Evolutionary conservation across 805 yeast species (phyloP).

Genomic region (Saccharomyces jurei): DNA sequence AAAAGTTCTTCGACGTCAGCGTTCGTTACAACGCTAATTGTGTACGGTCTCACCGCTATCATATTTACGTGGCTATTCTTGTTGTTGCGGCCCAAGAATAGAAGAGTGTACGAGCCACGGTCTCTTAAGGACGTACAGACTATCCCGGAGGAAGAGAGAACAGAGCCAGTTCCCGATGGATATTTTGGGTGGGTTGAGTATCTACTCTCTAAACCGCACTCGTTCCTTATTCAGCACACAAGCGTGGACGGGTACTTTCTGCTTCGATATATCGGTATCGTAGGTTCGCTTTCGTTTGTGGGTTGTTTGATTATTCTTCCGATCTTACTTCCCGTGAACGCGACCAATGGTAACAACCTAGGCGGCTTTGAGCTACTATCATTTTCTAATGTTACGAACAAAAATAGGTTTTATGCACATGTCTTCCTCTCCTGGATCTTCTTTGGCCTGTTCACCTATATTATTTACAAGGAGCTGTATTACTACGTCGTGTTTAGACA

Average conservation of each 20-base stretch:
- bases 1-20: conserved; percentile 59
- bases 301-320: conserved; percentile 58
- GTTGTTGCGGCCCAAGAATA: conserved; percentile 52
- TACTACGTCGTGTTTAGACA: conserved; percentile 68
- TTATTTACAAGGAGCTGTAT: conserved; percentile 66
- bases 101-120: conserved; percentile 77
- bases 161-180: conserved; percentile 59
- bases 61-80: conserved; percentile 56
- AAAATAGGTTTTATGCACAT: conserved; percentile 64
- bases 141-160: conserved; percentile 40
- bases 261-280: conserved; percentile 53
- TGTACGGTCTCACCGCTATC: conserved; percentile 53
- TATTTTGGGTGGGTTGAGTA: conserved; percentile 51
- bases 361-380: conserved; percentile 59
- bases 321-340: conserved; percentile 63
- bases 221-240: conserved; percentile 57
- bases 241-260: conserved; percentile 75
- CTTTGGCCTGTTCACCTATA: conserved; percentile 56
- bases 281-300: conserved; percentile 42
- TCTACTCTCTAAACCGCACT: conserved; percentile 47
- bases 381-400: conserved; percentile 52
- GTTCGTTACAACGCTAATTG: conserved; percentile 63
- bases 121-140: conserved; percentile 36
- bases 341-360: conserved; percentile 51
- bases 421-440: conserved; percentile 68